These are phyloP conservation scores for Akanthomyces dipterigenus DNA, from an alignment of 2,329 filamentous ascomycete species.

Conservation along the genomic window DNA sequence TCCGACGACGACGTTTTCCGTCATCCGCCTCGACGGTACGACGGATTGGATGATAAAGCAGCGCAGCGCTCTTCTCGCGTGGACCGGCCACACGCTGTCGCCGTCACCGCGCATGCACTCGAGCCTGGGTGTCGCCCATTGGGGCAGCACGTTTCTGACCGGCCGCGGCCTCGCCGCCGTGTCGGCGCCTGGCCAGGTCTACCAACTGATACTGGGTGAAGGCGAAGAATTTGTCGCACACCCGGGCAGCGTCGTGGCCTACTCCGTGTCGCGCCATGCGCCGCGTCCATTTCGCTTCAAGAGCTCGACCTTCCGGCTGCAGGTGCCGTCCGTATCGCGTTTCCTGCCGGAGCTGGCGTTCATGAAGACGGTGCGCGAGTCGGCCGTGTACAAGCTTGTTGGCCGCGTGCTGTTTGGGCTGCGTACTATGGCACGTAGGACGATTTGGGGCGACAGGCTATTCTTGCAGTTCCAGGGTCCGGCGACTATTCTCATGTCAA, in stretches of 20 bases:
- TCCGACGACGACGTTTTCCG: constrained; percentile 75
- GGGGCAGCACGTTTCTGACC: constrained; percentile 85
- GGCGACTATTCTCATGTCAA: constrained; percentile 78
- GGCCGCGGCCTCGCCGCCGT: constrained; percentile 82
- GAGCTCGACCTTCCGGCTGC: constrained; percentile 66
- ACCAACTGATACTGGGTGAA: constrained; percentile 71
- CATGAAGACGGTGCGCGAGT: constrained; percentile 63
- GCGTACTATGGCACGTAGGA: constrained; percentile 69
- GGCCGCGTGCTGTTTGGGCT: constrained; percentile 59
- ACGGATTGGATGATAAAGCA: constrained; percentile 94
- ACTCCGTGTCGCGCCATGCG: constrained; percentile 65
- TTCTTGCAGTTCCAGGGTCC: constrained; percentile 90
- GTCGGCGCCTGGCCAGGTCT: constrained; percentile 80
- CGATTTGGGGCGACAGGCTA: constrained; percentile 88
- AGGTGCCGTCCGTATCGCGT: constrained; percentile 63
- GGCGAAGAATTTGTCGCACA: constrained; percentile 90
- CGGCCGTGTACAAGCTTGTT: constrained; percentile 64
- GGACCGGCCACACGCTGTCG: constrained; percentile 83
- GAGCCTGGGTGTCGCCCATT: constrained; percentile 72
- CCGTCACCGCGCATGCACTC: constrained; percentile 70
- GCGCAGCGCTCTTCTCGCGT: constrained; percentile 82
- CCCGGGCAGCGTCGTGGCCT: constrained; percentile 86
- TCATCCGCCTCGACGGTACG: constrained; percentile 85
- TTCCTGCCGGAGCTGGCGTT: constrained; percentile 67
- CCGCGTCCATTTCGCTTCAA: constrained; percentile 85